phyloP scores from a whole-genome alignment of 768 basidiomycete species.

The Macrocybe gigantea region DNA sequence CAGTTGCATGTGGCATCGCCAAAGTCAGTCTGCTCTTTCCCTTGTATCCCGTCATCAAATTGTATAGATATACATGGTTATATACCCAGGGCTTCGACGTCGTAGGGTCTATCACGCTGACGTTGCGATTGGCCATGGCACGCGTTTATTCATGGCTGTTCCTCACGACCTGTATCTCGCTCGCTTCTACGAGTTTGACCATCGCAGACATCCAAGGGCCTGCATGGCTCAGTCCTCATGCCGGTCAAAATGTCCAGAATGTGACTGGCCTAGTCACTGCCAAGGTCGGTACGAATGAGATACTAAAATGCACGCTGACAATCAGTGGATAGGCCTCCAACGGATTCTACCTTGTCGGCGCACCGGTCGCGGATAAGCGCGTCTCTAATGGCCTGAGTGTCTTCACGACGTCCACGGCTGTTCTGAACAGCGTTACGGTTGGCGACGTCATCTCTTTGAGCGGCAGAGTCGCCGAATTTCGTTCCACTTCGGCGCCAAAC shows the following conservation, averaged over 20 bases:
- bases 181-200: constrained; percentile 21
- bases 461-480: constrained; percentile 45
- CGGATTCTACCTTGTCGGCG: constrained; percentile 45
- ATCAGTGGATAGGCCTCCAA: constrained; percentile 26
- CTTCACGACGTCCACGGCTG: constrained; percentile 34
- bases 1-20: constrained; percentile 10
- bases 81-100: not conserved
- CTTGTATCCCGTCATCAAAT: too few species aligned
- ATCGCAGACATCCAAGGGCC: constrained; percentile 52
- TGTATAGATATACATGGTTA: too few species aligned
- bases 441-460: constrained; percentile 43
- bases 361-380: constrained; percentile 36
- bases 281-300: constrained; percentile 29
- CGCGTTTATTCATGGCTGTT: constrained; percentile 17
- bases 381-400: constrained; percentile 47
- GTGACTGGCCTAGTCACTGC: constrained; percentile 49
- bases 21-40: too few species aligned
- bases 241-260: constrained; percentile 37
- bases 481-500: constrained; percentile 34
- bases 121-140: constrained; percentile 18
- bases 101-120: not conserved
- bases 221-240: constrained; percentile 39
- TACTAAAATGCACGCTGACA: not conserved
- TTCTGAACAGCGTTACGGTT: constrained; percentile 31
- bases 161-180: constrained; percentile 17